Percentiles rank a stretch among this genome's conserved stretches.
Conservation (phyloP, 768 basidiomycete genomes). For the Suillus lakei region DNA sequence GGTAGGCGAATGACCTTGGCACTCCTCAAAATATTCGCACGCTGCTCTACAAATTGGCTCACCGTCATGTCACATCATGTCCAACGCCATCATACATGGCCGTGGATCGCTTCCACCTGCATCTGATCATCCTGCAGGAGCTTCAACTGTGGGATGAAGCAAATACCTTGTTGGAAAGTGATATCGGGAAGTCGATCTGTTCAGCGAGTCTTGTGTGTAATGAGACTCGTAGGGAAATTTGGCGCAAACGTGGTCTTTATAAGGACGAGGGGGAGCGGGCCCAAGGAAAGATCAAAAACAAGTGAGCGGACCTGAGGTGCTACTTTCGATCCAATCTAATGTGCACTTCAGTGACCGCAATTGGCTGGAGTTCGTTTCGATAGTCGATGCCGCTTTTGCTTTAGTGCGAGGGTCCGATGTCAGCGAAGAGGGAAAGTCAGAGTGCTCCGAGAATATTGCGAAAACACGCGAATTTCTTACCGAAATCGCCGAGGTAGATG, state of each 20-base stretch:
- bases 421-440: slow-evolving; percentile 41
- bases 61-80: slow-evolving; percentile 69
- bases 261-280: slow-evolving; percentile 68
- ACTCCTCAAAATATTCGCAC: slow-evolving; percentile 67
- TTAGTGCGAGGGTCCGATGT: slow-evolving; percentile 35
- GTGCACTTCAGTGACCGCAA: slow-evolving; percentile 69
- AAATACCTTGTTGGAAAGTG: slow-evolving; percentile 66
- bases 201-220: slow-evolving; percentile 74
- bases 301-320: slow-evolving; percentile 41
- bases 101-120: slow-evolving; percentile 80
- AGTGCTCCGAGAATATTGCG: slow-evolving; percentile 43
- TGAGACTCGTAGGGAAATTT: slow-evolving; percentile 75
- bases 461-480: slow-evolving; percentile 57
- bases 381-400: slow-evolving; percentile 70
- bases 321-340: slow-evolving; percentile 24
- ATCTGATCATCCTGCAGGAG: slow-evolving; percentile 72
- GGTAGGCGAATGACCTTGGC: slow-evolving; percentile 72
- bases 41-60: slow-evolving; percentile 78
- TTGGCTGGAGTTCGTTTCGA: slow-evolving; percentile 82
- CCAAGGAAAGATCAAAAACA: slow-evolving; percentile 59
- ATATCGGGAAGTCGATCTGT: slow-evolving; percentile 70
- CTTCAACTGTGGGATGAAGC: slow-evolving; percentile 74
- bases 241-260: slow-evolving; percentile 56
- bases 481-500: slow-evolving; percentile 66
- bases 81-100: slow-evolving; percentile 64